These are phyloP conservation scores for Sherardia arvensis DNA, from an alignment of 257 asterid genomes.

Conservation along the genomic window DNA sequence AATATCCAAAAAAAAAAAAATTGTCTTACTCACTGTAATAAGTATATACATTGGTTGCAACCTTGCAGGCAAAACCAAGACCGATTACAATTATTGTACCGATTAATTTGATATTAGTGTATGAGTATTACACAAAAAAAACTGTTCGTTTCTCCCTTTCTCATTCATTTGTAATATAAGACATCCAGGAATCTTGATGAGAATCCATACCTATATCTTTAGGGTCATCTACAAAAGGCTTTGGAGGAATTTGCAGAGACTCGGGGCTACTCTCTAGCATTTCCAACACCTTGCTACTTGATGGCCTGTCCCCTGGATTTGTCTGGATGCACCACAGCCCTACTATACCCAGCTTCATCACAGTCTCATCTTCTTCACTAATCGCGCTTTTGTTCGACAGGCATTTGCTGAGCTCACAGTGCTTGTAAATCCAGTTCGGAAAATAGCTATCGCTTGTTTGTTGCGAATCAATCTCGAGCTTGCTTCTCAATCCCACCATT, in stretches of 20 bases:
- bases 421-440: constrained; percentile 42
- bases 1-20: too few relatives aligned
- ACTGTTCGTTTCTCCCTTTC: neutral
- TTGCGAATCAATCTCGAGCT: constrained; percentile 12
- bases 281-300: constrained; percentile 49
- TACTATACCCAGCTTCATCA: constrained; percentile 42
- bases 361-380: constrained; percentile 32
- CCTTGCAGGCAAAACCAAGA: too few relatives aligned
- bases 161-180: neutral
- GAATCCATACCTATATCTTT: neutral
- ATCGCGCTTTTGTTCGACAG: constrained; percentile 11
- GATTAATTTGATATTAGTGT: too few relatives aligned
- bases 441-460: constrained; percentile 33
- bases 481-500: constrained; percentile 45
- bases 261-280: constrained; percentile 47
- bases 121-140: too few relatives aligned
- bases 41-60: too few relatives aligned
- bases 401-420: constrained; percentile 18
- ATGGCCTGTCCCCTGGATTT: constrained; percentile 46
- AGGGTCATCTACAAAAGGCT: constrained; percentile 26
- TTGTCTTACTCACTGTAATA: too few relatives aligned
- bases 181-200: constrained; percentile 9
- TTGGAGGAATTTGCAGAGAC: constrained; percentile 46
- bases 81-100: too few relatives aligned
- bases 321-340: constrained; percentile 69